A percentile compares a stretch with the other conserved stretches of the same genome.
Evolutionary conservation across 805 yeast species (phyloP).

Genomic region (Deakozyma indianensis): DNA sequence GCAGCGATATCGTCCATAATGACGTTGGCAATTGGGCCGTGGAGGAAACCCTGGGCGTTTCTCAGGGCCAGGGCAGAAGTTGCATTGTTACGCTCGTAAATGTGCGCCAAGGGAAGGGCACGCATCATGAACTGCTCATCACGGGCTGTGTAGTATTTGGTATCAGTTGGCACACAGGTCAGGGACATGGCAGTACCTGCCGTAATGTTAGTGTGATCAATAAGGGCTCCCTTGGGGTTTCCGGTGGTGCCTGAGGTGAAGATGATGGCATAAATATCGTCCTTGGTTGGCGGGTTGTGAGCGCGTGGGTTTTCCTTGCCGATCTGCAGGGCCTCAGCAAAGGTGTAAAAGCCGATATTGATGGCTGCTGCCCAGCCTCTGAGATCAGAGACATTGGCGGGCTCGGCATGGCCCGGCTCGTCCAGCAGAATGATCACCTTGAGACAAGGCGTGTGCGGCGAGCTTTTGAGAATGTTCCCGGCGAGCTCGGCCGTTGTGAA

Average conservation of each 20-base stretch:
- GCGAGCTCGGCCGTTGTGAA: conserved; percentile 40
- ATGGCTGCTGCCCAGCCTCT: conserved; percentile 15
- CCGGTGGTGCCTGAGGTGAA: conserved; percentile 73
- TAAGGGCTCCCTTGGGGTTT: conserved; percentile 54
- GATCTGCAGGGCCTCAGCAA: conserved; percentile 27
- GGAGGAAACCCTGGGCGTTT: conserved; percentile 39
- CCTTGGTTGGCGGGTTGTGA: conserved; percentile 34
- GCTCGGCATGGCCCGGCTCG: conserved; percentile 4
- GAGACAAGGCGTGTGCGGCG: conserved; percentile 27
- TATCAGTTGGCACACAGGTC: not conserved
- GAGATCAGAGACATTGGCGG: conserved; percentile 18
- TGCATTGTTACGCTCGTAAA: conserved; percentile 37
- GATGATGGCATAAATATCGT: conserved; percentile 44
- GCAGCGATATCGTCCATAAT: conserved; percentile 44
- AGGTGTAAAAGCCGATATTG: conserved; percentile 26
- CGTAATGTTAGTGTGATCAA: conserved; percentile 36
- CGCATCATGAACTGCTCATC: conserved; percentile 9
- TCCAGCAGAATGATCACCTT: conserved; percentile 47
- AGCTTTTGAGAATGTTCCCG: conserved; percentile 30
- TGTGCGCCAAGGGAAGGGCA: conserved; percentile 44
- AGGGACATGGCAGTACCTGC: conserved; percentile 31
- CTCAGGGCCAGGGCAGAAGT: conserved; percentile 34
- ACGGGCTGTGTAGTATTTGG: not conserved
- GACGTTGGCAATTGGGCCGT: conserved; percentile 32
- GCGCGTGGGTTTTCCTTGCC: conserved; percentile 34